phyloP scores from a whole-genome alignment of 2,329 filamentous ascomycete species.

The Trichoderma sp. region DNA sequence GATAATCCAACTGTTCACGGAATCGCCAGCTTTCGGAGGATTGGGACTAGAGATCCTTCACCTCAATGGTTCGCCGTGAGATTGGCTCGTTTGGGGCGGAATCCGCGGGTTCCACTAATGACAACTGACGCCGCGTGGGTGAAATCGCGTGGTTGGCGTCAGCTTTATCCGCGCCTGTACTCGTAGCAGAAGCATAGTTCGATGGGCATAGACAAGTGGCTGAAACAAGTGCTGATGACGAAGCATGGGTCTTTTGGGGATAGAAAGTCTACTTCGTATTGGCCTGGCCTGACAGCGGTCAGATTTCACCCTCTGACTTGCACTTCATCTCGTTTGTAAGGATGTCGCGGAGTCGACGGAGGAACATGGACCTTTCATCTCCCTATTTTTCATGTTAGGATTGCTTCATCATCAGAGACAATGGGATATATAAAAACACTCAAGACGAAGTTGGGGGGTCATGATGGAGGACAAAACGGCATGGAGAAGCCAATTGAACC shows the following conservation, averaged over 20 bases:
- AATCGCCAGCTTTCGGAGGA: neutral
- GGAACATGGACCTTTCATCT: neutral
- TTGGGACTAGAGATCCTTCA: neutral
- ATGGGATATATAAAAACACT: conserved; percentile 13
- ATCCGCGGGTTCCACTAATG: conserved; percentile 1
- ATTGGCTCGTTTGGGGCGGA: conserved; percentile 4
- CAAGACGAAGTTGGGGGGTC: neutral
- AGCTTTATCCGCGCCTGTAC: neutral
- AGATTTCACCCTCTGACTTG: neutral
- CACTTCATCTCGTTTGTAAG: neutral
- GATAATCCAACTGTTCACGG: neutral
- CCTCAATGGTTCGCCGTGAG: neutral
- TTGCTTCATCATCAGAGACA: neutral
- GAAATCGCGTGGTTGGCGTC: neutral
- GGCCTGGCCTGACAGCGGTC: neutral
- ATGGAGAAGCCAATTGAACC: neutral
- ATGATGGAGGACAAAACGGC: neutral
- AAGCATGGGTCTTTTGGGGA: neutral
- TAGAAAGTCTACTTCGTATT: neutral
- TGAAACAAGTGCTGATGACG: conserved; percentile 15
- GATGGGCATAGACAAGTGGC: neutral
- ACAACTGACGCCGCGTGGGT: neutral
- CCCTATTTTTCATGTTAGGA: neutral
- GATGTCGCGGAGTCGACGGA: neutral
- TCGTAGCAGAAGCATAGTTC: neutral